Evolutionary conservation across 345 rosid species (phyloP).

Genomic region (Durio zibethinus): DNA sequence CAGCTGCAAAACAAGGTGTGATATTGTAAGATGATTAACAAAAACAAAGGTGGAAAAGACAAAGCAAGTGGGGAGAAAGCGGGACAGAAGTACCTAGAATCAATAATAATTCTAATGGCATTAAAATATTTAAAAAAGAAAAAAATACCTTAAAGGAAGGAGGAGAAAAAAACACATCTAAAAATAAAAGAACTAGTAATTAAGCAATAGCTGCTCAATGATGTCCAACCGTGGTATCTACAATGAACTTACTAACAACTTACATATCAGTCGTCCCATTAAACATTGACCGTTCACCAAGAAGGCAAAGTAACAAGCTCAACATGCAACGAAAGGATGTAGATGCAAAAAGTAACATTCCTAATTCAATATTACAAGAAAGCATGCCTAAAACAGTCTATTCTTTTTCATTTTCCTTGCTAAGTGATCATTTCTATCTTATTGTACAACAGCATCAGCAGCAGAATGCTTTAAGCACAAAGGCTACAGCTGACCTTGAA

Average conservation of each 20-base stretch:
- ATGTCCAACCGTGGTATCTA: not conserved
- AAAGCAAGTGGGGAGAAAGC: not conserved
- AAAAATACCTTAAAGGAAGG: not conserved
- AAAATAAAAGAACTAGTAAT: not conserved
- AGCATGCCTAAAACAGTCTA: not conserved
- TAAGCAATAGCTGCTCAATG: not conserved
- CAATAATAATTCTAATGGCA: not conserved
- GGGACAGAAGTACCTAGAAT: not conserved
- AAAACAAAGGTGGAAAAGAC: not conserved
- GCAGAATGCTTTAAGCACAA: conserved; percentile 1
- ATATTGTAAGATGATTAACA: not conserved
- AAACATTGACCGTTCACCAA: not conserved
- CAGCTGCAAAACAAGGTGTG: conserved; percentile 48
- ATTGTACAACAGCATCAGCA: not conserved
- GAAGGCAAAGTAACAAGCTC: not conserved
- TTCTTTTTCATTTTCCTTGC: not conserved
- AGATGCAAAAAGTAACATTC: not conserved
- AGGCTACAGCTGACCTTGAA: conserved; percentile 51
- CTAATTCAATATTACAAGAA: not conserved
- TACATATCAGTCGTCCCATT: not conserved
- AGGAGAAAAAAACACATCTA: not conserved
- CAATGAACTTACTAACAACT: not conserved
- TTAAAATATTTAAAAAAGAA: not conserved
- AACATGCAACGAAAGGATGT: not conserved
- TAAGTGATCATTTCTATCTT: not conserved